Percentiles rank a stretch among this genome's conserved stretches.
phyloP scores from a whole-genome alignment of 2,329 filamentous ascomycete species.

The Talaromyces albobiverticillius region DNA sequence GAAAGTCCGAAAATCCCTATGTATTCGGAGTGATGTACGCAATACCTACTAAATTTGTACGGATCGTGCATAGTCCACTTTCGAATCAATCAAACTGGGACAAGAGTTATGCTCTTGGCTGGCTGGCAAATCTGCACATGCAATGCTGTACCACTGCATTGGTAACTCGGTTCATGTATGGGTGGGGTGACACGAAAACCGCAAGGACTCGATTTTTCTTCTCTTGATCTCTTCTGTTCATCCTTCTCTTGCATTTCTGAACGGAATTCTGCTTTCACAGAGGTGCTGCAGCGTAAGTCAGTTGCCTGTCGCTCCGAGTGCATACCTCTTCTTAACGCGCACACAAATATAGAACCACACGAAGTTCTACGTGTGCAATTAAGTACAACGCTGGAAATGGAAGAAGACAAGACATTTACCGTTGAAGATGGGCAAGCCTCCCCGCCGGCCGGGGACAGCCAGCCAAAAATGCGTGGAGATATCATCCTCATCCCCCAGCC shows the following conservation, averaged over 20 bases:
- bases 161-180: background rate
- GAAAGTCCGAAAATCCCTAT: conserved; percentile 2
- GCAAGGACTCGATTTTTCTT: background rate
- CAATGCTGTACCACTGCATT: background rate
- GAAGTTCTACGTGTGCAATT: background rate
- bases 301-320: too few species aligned
- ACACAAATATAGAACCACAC: background rate
- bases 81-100: background rate
- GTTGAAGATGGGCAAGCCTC: background rate
- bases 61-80: background rate
- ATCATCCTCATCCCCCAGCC: conserved; percentile 13
- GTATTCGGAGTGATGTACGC: background rate
- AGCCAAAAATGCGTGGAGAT: conserved; percentile 10
- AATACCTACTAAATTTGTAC: background rate
- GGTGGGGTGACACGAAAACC: background rate
- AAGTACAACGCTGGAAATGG: background rate
- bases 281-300: too few species aligned
- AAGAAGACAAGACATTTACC: background rate
- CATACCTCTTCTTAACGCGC: background rate
- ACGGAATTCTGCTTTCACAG: background rate
- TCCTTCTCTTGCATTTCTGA: background rate
- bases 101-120: background rate
- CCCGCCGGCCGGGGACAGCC: background rate
- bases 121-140: background rate
- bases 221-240: background rate